A percentile compares a stretch with the other conserved stretches of the same genome.
phyloP scores from a whole-genome alignment of 148 eudicot species.

The Pouteria glomerata region DNA sequence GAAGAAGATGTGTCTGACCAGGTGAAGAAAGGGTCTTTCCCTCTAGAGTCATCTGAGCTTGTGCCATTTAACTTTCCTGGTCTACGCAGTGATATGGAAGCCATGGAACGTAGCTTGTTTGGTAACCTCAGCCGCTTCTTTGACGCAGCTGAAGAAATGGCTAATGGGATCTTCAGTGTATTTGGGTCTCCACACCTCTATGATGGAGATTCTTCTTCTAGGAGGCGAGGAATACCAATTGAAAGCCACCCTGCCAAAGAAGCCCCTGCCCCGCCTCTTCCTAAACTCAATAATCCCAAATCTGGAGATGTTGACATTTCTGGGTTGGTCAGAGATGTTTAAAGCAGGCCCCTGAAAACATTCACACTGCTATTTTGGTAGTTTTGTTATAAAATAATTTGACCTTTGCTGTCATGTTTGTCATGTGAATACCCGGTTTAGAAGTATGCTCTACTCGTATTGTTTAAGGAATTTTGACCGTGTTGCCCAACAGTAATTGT shows the following conservation, averaged over 20 bases:
- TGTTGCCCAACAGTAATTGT: too few species aligned
- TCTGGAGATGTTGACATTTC: constrained; percentile 66
- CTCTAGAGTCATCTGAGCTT: constrained; percentile 26
- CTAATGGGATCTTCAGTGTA: constrained; percentile 41
- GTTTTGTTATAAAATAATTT: too few species aligned
- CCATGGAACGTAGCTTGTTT: constrained; percentile 55
- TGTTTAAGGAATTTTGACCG: too few species aligned
- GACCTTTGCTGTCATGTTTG: too few species aligned
- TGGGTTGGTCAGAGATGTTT: constrained; percentile 70
- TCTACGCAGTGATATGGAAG: constrained; percentile 63
- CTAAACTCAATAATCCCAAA: constrained; percentile 19
- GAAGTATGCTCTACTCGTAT: too few species aligned
- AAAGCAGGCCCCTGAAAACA: neutral
- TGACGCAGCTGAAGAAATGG: constrained; percentile 78
- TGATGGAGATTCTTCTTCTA: constrained; percentile 34
- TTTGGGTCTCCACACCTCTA: constrained; percentile 39
- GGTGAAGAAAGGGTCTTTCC: constrained; percentile 43
- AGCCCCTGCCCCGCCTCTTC: too few species aligned
- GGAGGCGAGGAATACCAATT: constrained; percentile 42
- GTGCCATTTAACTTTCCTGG: constrained; percentile 63
- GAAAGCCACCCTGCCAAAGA: constrained; percentile 34
- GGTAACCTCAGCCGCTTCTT: constrained; percentile 58
- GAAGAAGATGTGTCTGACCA: constrained; percentile 83
- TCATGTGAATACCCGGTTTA: too few species aligned
- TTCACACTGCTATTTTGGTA: too few species aligned